Conservation (phyloP, 2,329 filamentous ascomycete genomes). For the Berkeleyomyces basicola region DNA sequence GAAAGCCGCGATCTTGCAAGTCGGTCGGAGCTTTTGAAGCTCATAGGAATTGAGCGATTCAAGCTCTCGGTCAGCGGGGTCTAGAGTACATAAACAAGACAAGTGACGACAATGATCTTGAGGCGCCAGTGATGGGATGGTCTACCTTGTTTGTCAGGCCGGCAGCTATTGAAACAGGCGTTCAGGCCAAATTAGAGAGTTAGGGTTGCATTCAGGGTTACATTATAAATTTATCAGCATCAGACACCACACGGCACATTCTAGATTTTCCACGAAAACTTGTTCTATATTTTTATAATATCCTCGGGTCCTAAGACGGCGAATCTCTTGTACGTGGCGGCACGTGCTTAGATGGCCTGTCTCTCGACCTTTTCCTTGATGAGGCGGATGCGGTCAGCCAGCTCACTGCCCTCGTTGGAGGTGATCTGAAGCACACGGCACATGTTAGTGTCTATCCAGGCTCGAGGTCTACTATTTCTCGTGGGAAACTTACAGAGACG, state of each 20-base stretch:
- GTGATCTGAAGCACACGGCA: conserved; percentile 40
- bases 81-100: too few relatives aligned
- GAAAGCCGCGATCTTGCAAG: too few relatives aligned
- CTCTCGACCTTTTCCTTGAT: conserved; percentile 94
- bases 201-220: background rate
- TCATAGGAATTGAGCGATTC: too few relatives aligned
- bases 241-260: background rate
- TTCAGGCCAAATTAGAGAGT: too few relatives aligned
- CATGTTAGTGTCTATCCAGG: background rate
- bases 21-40: too few relatives aligned
- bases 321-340: background rate
- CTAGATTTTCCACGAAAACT: conserved; percentile 2
- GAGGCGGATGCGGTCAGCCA: conserved; percentile 71
- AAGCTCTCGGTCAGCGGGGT: too few relatives aligned
- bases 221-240: too few relatives aligned
- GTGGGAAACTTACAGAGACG: conserved; percentile 28
- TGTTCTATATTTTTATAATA: conserved; percentile 8
- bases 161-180: too few relatives aligned
- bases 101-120: too few relatives aligned
- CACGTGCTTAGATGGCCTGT: conserved; percentile 62
- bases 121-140: too few relatives aligned
- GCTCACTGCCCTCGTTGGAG: conserved; percentile 77
- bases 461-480: background rate
- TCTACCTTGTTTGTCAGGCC: too few relatives aligned
- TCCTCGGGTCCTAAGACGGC: background rate